A percentile compares a stretch with the other conserved stretches of the same genome.
phyloP scores from a whole-genome alignment of 1,284 basidiomycete species.

The Leccinum griseonigrum region DNA sequence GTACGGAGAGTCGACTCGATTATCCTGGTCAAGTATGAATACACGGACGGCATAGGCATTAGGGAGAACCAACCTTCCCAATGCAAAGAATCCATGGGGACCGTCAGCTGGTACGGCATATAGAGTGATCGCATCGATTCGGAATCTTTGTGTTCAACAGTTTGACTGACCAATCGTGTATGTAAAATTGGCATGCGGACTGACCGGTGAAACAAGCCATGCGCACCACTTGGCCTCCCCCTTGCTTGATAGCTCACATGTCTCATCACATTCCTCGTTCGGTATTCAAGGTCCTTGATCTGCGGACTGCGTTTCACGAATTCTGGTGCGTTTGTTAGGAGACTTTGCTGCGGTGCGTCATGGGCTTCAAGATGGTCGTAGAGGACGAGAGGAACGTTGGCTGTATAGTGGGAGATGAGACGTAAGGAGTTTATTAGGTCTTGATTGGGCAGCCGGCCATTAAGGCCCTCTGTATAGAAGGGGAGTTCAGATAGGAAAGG shows the following conservation, averaged over 20 bases:
- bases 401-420: conserved; percentile 70
- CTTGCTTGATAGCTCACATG: conserved; percentile 70
- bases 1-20: conserved; percentile 87
- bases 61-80: conserved; percentile 66
- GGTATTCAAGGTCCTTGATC: conserved; percentile 52
- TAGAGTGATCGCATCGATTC: conserved; percentile 92
- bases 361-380: conserved; percentile 70
- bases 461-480: conserved; percentile 77
- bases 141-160: conserved; percentile 55
- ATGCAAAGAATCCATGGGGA: conserved; percentile 92
- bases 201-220: conserved; percentile 77
- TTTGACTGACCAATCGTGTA: conserved; percentile 6
- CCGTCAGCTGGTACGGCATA: conserved; percentile 87
- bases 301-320: conserved; percentile 41
- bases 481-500: neutral
- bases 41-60: neutral
- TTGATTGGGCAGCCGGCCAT: conserved; percentile 94
- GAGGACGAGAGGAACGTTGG: conserved; percentile 69
- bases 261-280: conserved; percentile 60
- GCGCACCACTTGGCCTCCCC: conserved; percentile 72
- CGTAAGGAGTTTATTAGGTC: conserved; percentile 88
- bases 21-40: conserved; percentile 43
- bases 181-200: conserved; percentile 15
- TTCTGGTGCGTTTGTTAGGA: conserved; percentile 48
- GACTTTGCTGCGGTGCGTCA: conserved; percentile 36